A percentile compares a stretch with the other conserved stretches of the same genome.
phyloP scores from a whole-genome alignment of 139 green algal genomes.

The Marvania coccoides region DNA sequence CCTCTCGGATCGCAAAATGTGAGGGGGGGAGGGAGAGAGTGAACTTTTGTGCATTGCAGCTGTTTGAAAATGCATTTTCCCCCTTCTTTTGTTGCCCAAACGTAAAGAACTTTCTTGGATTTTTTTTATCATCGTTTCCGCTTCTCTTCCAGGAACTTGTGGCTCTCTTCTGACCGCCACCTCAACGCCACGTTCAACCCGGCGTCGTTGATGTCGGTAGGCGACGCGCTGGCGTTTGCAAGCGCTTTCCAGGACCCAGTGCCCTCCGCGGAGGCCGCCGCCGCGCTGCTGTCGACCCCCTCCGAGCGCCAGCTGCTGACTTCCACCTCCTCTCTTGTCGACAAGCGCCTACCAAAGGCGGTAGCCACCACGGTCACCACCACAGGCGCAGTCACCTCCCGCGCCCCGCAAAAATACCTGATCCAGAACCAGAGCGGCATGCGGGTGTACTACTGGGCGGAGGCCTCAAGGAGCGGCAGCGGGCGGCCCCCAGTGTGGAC shows the following conservation, averaged over 20 bases:
- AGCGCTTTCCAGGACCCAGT: not conserved
- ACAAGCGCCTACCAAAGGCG: not conserved
- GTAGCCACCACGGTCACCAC: not conserved
- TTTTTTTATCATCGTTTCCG: not conserved
- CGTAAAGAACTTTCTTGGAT: not conserved
- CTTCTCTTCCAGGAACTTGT: slow-evolving; percentile 47
- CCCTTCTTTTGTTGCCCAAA: not conserved
- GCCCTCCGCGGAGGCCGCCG: too few relatives aligned
- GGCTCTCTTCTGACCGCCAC: slow-evolving; percentile 47
- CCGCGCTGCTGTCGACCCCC: too few relatives aligned
- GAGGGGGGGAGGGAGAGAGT: not conserved
- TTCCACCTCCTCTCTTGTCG: too few relatives aligned
- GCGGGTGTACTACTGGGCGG: slow-evolving; percentile 63
- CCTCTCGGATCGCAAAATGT: slow-evolving; percentile 39
- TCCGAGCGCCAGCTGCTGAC: too few relatives aligned
- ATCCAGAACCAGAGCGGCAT: slow-evolving; percentile 77
- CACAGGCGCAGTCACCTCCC: not conserved
- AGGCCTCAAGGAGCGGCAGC: not conserved
- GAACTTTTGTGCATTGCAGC: not conserved
- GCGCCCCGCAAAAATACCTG: slow-evolving; percentile 72
- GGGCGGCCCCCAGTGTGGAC: slow-evolving; percentile 7
- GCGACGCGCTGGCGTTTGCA: slow-evolving; percentile 56
- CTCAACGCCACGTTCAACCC: slow-evolving; percentile 72
- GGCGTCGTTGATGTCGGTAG: slow-evolving; percentile 60
- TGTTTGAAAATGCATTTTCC: too few relatives aligned